Evolutionary conservation across 257 asterid species (phyloP), one percentile per base, ranked within the genome.

Genomic region (Solanum bukasovii): DNA sequence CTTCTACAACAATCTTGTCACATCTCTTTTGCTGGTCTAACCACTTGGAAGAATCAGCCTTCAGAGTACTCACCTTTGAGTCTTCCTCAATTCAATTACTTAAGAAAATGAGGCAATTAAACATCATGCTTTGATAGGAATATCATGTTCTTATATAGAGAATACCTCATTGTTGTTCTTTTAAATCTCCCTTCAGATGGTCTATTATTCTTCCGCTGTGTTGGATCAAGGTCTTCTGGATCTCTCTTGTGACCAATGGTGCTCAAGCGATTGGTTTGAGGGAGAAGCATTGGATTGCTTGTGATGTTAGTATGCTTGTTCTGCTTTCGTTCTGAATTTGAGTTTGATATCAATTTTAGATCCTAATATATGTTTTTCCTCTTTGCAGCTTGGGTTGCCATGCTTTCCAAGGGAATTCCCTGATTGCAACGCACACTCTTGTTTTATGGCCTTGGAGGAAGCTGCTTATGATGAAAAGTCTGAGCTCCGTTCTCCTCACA

Each of bases 161-260:
- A 65, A 74, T 78, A 84, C 71, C 89, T 84, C 67, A 87, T 78
- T 11, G 21, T 34, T 90, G 78, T 52, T 89, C 87, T 73, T 88
- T 86, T 75, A 37, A 71, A 78, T 87, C 72, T 87, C 89, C 90
- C 89, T 84, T 88, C 94, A 96, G 98, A 92, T 95, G 95, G 93
- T 93, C 98, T 84, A 89, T 96, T 81, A 88, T 96, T 91, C 93
- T 96, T 61, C 98, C 99, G 46, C 87, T 95, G 86, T 91, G 94
- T 92, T 95, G 99, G 99, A 94, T 93, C 59, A 95, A 92, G 90
- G 92, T 90, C 90, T 94, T 96, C 91, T 96, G 99, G 99, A 87
- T 71, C 84, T 56, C 92, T 86, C 87, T 95, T 25, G 88, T 93
- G 56, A 90, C 94, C 83, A 93, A 89, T 74, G 98, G 98, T 91